Base-by-base conservation (phyloP, 192 early-diverging fungal species). In the Endogone sp. region DNA sequence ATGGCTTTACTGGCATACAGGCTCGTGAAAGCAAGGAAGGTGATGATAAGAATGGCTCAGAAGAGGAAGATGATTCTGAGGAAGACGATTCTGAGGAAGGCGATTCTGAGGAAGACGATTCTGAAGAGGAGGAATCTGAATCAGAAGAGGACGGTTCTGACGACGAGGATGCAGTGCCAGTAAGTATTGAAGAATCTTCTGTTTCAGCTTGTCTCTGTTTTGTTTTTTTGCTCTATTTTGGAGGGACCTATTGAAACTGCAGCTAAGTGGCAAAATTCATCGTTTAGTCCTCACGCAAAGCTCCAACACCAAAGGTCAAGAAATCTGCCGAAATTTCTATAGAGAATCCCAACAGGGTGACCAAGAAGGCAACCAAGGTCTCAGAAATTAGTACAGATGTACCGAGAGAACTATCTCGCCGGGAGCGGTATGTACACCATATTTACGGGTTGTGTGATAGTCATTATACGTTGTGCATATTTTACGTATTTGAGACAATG, bases 331-430 rank as follows among this genome's bases (percentile, higher is more conserved):
- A 23, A 1, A 6, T 22, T 60, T 6, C 6, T 6, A 22, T 60
- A 61, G 59, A 61, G 49, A 69, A 69, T 37, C 67, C 59, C 58
- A 69, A 69, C 49, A 37, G 22, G 8, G 22, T 32, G 4, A 29
- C 27, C 2, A 69, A 62, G 31, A 30, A 57, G 20, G 61, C 27
- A 22, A 1, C 57, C 26, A 60, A 60, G 29, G 60, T 22, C 30
- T 56, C 28, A 10, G 60, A 69, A 37, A 61, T 8, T 16, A 37
- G 21, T 22, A 30, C 26, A 60, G 59, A 62, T 23, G 21, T 22
- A 22, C 67, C 23, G 60, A 69, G 32, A 69, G n/a, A 20, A 32
- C 61, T 29, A 37, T 60, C 60, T 49, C 67, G 24, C 60, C 67
- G 21, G 57, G 60, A 60, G 21, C 22, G 59, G 59, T 60, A 16